Evolutionary conservation across 306 rosid genomes (phyloP), one percentile per base, ranked within the genome.

Genomic region (Quercus alba): DNA sequence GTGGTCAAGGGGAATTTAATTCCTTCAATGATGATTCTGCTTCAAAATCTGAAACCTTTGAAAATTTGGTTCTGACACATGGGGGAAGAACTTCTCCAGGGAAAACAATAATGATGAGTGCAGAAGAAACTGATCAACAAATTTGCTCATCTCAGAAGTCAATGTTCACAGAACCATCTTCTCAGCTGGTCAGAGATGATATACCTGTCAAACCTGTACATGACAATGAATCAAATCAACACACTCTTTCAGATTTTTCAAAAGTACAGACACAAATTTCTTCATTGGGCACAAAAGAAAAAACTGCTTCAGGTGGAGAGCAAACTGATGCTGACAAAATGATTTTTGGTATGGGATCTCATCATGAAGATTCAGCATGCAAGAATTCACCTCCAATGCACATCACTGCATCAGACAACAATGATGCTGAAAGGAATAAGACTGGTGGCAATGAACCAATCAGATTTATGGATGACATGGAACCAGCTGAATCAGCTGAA

Each of bases 71-170:
- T 70, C 14, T 73, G 71, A 74, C 81, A 62, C 56, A 77, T 75
- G 66, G 67, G 81, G 72, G 73, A 79, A 76, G 74, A 58, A 82
- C 66, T 70, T 56, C 76, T 85, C 81, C 73, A 30, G 84, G 76
- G 75, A 49, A 69, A 56, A 79, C 68, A 76, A 78, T 57, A 51
- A 57, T 58, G 70, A 25, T 4, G 26, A 72, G 66, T n/a, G 44
- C 81, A 62, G 86, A 85, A 75, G 89, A 77, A 69, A 80, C 70
- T 75, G 80, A 80, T 72, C 87, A 85, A 81, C 81, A 78, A 77
- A 72, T 52, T 77, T 75, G 78, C 57, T 33, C 77, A 23, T 57
- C 83, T 17, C 80, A 81, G 76, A 87, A 84, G 62, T 72, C 77
- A 30, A 79, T 31, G 72, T 77, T 79, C 38, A 44, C 79, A 62